Evolutionary conservation across 805 yeast species (phyloP), one percentile per base, ranked within the genome.

Genomic region (Saccharomycopsis javanensis): DNA sequence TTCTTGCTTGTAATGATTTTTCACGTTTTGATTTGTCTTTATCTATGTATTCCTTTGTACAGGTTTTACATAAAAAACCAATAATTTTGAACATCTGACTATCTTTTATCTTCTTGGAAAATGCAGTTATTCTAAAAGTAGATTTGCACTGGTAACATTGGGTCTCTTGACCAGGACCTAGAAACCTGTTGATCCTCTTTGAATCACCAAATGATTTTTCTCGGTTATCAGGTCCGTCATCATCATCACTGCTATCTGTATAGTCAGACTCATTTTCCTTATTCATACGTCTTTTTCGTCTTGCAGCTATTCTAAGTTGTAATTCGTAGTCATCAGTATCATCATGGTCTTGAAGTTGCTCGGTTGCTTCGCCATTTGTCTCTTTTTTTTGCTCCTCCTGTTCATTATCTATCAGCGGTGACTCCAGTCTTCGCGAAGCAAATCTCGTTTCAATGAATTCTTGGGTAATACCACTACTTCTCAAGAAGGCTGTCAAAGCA

Each of bases 401-500:
- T 10, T 28, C 46, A 50, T 54, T 53, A 13, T 56, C 57, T 73
- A 76, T 63, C 15, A 11, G n/a, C 13, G 48, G 48, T 2, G 48
- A 42, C 2, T 65, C 13, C 68, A 68, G 33, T 70, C 69, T 54
- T 68, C 70, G 59, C 68, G 59, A 68, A 73, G 76, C 28, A 20
- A 42, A 42, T 58, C 76, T 67, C 53, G 72, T 72, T 65, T 90
- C 76, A 67, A 89, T 89, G 46, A 81, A 82, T 57, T 83, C 89
- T 0, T 96, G 89, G 65, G 75, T 86, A 71, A 91, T 91, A 35
- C 97, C 97, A 69, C 90, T 96, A 57, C 86, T 88, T 53, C 90
- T 75, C 60, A 91, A 75, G 65, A 91, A 91, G 69, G 87, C 94
- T 0, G 97, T 91, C 63, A 91, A 74, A 0, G 97, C 97, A 63